These are phyloP conservation scores for Phoma herbarum DNA, from an alignment of 2,329 filamentous ascomycete genomes.

Conservation along the genomic window DNA sequence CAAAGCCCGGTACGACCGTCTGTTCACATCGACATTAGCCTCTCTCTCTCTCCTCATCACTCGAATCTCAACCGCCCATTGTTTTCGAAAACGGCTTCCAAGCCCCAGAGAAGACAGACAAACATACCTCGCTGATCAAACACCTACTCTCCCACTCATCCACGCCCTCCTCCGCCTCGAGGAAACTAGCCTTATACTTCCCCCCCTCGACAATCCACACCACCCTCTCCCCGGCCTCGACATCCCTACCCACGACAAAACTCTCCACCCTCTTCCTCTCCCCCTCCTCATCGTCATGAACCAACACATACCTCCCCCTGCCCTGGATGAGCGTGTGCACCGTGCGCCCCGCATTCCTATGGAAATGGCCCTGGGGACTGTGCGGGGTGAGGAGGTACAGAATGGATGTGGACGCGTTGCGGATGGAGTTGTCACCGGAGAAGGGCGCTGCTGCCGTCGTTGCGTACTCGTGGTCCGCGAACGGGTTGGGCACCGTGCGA, in stretches of 20 bases:
- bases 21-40: conserved; percentile 17
- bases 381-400: conserved; percentile 69
- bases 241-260: conserved; percentile 69
- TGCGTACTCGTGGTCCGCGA: conserved; percentile 36
- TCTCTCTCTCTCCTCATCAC: too few species aligned
- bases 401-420: conserved; percentile 68
- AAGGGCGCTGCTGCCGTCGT: conserved; percentile 3
- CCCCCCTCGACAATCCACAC: conserved; percentile 76
- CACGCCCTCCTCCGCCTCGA: conserved; percentile 58
- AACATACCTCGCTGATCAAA: conserved; percentile 68
- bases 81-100: too few species aligned
- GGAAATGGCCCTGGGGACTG: conserved; percentile 67
- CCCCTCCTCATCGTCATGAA: conserved; percentile 65
- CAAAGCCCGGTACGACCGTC: conserved; percentile 73
- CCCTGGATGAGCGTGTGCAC: conserved; percentile 73
- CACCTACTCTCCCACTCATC: conserved; percentile 58
- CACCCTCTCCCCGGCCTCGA: conserved; percentile 66
- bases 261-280: conserved; percentile 66
- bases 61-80: too few species aligned
- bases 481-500: conserved; percentile 62
- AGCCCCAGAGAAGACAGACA: too few species aligned
- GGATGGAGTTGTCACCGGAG: background rate
- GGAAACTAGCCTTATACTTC: conserved; percentile 71
- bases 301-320: conserved; percentile 69
- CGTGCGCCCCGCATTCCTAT: conserved; percentile 68